Base-by-base conservation (phyloP, 352 stramenopile genomes). In the Pythium aphanidermatum region DNA sequence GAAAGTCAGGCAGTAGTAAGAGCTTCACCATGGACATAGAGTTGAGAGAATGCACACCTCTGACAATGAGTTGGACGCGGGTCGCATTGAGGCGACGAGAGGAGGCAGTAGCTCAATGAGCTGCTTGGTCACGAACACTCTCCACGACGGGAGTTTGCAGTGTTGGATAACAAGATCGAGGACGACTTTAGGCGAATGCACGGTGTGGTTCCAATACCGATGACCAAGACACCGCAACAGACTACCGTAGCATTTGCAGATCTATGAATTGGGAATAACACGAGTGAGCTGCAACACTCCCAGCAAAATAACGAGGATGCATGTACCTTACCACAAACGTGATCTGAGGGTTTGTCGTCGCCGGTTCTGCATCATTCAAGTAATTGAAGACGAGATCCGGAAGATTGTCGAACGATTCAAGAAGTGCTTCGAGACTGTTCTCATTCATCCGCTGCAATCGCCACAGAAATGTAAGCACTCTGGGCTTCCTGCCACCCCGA, bases 401-500 rank as follows among this genome's bases (percentile, higher is more conserved):
- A n/a, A 95, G 66, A 34, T 84, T 95, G 45, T 95, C 76, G 43
- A 90, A 92, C n/a, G 76, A 83, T 27, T 88, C 76, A 23, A 95
- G 55, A 54, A 95, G 67, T 14, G 63, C 55, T 59, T 92, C 80
- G 12, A 92, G 47, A 36, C 75, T 92, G 51, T 71, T 74, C 30
- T 83, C 63, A 33, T 92, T 75, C 73, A 95, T 83, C 58, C 79
- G 68, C 83, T 94, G 49, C 8, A 32, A 7, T 11, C 17, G 32
- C 8, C 10, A 19, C n/a, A 49, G 21, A 10, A 49, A 23, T 3
- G 7, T 38, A 20, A 12, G 29, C 13, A 40, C 13, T n/a, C 2
- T 21, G 20, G 12, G 7, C 32, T 16, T 21, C 11, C 32, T 38
- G n/a, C 28, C 2, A 7, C 20, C 14, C 35, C 6, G 6, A 27